phyloP scores from a whole-genome alignment of 306 rosid species.

The Senna tora region DNA sequence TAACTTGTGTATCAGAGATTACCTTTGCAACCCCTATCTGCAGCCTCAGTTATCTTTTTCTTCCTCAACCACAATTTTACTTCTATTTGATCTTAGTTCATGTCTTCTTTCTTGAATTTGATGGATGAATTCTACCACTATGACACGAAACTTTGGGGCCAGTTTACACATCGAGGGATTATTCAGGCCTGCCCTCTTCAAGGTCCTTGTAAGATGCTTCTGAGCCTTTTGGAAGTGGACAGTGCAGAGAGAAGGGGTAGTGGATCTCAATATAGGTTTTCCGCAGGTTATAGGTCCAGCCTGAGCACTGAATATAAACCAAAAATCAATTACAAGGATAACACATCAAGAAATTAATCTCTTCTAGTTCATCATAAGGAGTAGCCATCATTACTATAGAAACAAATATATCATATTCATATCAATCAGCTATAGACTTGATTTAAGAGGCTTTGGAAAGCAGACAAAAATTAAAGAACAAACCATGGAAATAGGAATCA shows the following conservation, averaged over 20 bases:
- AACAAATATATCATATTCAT: background rate
- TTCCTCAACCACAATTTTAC: conserved; percentile 39
- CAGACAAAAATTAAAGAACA: background rate
- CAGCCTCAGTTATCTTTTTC: conserved; percentile 37
- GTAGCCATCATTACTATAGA: background rate
- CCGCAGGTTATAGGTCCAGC: conserved; percentile 62
- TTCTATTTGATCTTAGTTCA: conserved; percentile 29
- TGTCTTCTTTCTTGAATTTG: conserved; percentile 58
- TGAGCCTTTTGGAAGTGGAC: conserved; percentile 60
- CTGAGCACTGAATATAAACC: conserved; percentile 48
- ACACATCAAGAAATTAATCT: conserved; percentile 11
- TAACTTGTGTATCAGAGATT: background rate
- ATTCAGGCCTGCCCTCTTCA: conserved; percentile 58
- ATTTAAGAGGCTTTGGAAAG: background rate
- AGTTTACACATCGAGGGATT: conserved; percentile 47
- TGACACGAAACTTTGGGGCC: conserved; percentile 59
- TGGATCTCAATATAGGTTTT: conserved; percentile 71
- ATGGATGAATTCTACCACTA: conserved; percentile 48
- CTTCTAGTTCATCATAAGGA: conserved; percentile 10
- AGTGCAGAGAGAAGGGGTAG: conserved; percentile 59
- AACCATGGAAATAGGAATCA: background rate
- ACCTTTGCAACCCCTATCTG: conserved; percentile 15
- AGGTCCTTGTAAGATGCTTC: conserved; percentile 56
- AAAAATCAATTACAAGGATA: background rate
- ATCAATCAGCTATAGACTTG: background rate